These are phyloP conservation scores for Suhomyces bribrorum DNA, from an alignment of 1,139 yeast genomes.

Conservation along the genomic window DNA sequence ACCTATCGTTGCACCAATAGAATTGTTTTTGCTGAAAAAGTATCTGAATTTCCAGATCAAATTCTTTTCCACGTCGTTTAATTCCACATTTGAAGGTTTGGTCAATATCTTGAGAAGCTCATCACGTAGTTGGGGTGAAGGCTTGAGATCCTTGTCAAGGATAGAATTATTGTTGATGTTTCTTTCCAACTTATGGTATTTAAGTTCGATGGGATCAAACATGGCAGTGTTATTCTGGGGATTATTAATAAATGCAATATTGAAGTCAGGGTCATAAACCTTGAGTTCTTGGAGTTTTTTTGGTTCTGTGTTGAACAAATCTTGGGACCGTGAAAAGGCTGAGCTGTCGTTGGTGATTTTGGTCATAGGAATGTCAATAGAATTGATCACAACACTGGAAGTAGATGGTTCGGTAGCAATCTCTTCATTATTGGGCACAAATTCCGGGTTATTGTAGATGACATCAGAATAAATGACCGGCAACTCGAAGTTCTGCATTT, in stretches of 20 bases:
- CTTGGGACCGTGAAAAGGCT: slow-evolving; percentile 2
- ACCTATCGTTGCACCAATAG: slow-evolving; percentile 16
- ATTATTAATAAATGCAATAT: slow-evolving; percentile 12
- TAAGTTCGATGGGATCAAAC: slow-evolving; percentile 89
- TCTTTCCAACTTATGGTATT: slow-evolving; percentile 81
- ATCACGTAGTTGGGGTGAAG: slow-evolving; percentile 81
- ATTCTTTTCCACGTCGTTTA: slow-evolving; percentile 82
- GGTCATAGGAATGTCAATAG: slow-evolving; percentile 35
- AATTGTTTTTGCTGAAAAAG: slow-evolving; percentile 67
- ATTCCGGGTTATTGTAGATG: slow-evolving; percentile 19
- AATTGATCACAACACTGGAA: slow-evolving; percentile 34
- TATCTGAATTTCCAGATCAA: slow-evolving; percentile 90
- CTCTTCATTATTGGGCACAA: slow-evolving; percentile 17
- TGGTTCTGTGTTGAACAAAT: background rate
- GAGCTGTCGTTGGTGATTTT: slow-evolving; percentile 7
- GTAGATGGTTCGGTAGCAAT: slow-evolving; percentile 11
- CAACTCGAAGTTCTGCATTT: slow-evolving; percentile 73
- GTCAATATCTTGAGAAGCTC: slow-evolving; percentile 66
- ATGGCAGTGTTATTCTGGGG: slow-evolving; percentile 18
- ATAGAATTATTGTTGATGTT: slow-evolving; percentile 71
- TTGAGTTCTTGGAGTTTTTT: slow-evolving; percentile 19
- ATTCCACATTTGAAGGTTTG: slow-evolving; percentile 81
- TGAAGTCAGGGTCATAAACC: slow-evolving; percentile 46
- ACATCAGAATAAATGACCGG: slow-evolving; percentile 80
- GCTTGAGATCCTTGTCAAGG: slow-evolving; percentile 82